Base-by-base conservation (phyloP, 2,329 filamentous ascomycete species). In the Hyphodiscus sp. region DNA sequence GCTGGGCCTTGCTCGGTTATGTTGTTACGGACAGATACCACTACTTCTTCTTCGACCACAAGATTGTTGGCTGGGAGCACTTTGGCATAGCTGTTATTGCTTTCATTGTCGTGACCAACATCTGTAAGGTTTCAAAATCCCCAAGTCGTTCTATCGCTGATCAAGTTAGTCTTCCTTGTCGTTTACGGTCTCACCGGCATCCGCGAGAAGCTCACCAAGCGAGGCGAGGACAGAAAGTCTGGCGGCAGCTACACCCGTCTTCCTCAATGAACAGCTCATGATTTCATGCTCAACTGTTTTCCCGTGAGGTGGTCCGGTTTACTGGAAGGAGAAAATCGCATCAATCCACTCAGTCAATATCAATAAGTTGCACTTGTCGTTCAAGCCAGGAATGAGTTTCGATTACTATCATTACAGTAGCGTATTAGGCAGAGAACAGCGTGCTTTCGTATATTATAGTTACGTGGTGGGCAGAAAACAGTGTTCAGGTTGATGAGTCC, bases 21-120 rank as follows among this genome's bases (percentile, higher is more conserved):
- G 50, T 57, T 16, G 18, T 60, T 41, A 60, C 62, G 10, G 64
- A 61, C 23, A 57, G 60, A 47, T 68, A 63, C 49, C 51, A 56
- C 3, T 68, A 63, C 48, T 68, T 56, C 50, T 69, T 65, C 60
- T 58, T 69, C 20, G 64, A 70, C 41, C 57, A 63, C 43, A 57
- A 61, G 41, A 45, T 56, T 18, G 52, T 62, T 45, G 61, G 61
- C 20, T 64, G 63, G 60, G 61, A 66, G 47, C 54, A 67, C 43
- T 58, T 60, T 43, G 42, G 56, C 16, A 45, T 58, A 33, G 52
- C 55, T 16, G 59, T 63, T 50, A 42, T 58, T 42, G 57, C 47
- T 19, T 63, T 66, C 33, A 41, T 54, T 45, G 52, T 50, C 18
- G 38, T 63, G 9, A 45, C 46, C 15, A 58, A 64, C 38, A 45